These are phyloP conservation scores for Myxozyma kluyveri DNA, from an alignment of 805 yeast genomes.

Conservation along the genomic window DNA sequence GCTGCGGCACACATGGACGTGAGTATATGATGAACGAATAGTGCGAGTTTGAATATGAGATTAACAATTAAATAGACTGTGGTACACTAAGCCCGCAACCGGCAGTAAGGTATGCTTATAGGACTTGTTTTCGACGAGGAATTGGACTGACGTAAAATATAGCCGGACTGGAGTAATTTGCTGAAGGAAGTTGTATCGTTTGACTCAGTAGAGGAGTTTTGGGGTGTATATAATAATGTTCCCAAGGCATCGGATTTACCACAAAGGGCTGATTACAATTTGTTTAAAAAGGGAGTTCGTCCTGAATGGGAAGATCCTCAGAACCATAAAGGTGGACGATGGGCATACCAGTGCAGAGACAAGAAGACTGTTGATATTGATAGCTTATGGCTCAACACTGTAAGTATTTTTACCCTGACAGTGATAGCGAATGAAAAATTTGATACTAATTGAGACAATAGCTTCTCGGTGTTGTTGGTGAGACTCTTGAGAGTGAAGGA, in stretches of 20 bases:
- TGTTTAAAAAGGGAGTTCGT: conserved; percentile 87
- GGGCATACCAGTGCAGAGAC: conserved; percentile 75
- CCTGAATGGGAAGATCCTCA: conserved; percentile 98
- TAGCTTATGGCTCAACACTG: conserved; percentile 86
- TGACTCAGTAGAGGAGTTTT: conserved; percentile 94
- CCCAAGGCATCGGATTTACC: conserved; percentile 92
- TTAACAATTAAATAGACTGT: conserved; percentile 68
- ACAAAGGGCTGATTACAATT: conserved; percentile 86
- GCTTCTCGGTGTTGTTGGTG: conserved; percentile 87
- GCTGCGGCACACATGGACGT: conserved; percentile 84
- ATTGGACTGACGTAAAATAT: not conserved
- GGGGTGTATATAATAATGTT: conserved; percentile 94
- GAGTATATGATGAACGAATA: conserved; percentile 1
- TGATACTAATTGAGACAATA: conserved; percentile 12
- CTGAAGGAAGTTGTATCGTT: conserved; percentile 90
- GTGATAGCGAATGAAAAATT: not conserved
- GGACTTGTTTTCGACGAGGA: not conserved
- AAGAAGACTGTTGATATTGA: conserved; percentile 61
- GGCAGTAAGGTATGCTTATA: conserved; percentile 44
- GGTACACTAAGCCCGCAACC: conserved; percentile 94
- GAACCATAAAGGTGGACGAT: conserved; percentile 90
- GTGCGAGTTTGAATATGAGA: not conserved
- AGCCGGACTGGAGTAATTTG: conserved; percentile 86
- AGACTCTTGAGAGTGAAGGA: conserved; percentile 80
- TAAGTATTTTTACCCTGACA: conserved; percentile 6